Percentiles rank a stretch among this genome's conserved stretches.
phyloP scores from a whole-genome alignment of 805 yeast species.

The Hanseniaspora singularis region DNA sequence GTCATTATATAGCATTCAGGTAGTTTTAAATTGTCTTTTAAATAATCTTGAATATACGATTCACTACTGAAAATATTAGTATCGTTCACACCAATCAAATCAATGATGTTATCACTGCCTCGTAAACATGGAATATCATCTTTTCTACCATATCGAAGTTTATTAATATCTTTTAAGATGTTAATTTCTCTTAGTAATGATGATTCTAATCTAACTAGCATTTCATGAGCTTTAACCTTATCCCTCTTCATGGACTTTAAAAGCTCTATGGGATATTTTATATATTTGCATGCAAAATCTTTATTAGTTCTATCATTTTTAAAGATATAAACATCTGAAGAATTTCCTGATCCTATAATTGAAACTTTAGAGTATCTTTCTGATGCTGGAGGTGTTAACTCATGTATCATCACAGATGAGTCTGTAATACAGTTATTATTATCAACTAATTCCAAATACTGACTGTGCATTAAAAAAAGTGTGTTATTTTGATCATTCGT shows the following conservation, averaged over 20 bases:
- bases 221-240: conserved; percentile 28
- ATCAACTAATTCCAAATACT: conserved; percentile 6
- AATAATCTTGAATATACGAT: conserved; percentile 21
- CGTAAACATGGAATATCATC: conserved; percentile 22
- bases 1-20: conserved; percentile 43
- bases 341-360: conserved; percentile 55
- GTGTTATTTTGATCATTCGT: conserved; percentile 6
- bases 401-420: not conserved
- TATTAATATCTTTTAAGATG: conserved; percentile 39
- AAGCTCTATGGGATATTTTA: conserved; percentile 31
- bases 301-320: conserved; percentile 16
- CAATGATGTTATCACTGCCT: conserved; percentile 52
- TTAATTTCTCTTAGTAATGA: conserved; percentile 63
- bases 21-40: conserved; percentile 18
- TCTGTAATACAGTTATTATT: conserved; percentile 12
- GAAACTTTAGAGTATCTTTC: conserved; percentile 29
- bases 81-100: conserved; percentile 39
- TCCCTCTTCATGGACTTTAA: conserved; percentile 19
- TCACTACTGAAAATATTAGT: conserved; percentile 21
- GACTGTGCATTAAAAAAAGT: conserved; percentile 1
- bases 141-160: not conserved
- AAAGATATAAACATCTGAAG: conserved; percentile 51
- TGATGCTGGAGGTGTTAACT: conserved; percentile 3
- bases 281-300: conserved; percentile 61
- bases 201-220: conserved; percentile 44